Evolutionary conservation across 495 filamentous ascomycete genomes (phyloP), one percentile per base, ranked within the genome.

Genomic region (Daldinia loculata): DNA sequence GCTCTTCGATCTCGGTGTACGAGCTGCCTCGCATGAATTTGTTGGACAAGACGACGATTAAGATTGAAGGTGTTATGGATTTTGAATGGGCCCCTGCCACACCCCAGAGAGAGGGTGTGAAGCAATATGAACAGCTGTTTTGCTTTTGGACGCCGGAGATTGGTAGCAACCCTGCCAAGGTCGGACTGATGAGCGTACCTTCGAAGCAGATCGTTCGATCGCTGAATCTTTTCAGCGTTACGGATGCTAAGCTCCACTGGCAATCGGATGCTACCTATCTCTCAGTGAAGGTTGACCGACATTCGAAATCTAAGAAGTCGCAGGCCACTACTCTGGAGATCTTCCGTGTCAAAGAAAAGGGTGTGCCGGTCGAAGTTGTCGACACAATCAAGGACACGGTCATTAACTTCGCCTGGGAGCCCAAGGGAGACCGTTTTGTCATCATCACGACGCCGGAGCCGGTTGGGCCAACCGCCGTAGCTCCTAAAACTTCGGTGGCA

Each of bases 141-240:
- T 96, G 91, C 86, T 99, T 93, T 89, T 99, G 95, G 95, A 97
- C 95, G 12, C 95, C 95, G 55, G 95, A 98, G 81, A 95, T 98
- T 67, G 95, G 93, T 77, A 96, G 92, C 86, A 98, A 97, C 78
- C 95, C 95, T n/a, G 95, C 95, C 58, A 93, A 93, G 81, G 95
- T 98, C 71, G 94, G 90, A 61, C 84, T 99, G 74, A 99, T 99
- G 95, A 93, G 88, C 81, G 92, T 99, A 66, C 95, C 95, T 1
- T 92, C 92, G 38, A 98, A 97, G 83, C 88, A 96, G 77, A 87
- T 97, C 68, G 91, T 98, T 43, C 91, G 95, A 70, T 95, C 94
- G 0, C 85, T 97, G 74, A 99, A 99, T 77, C 86, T 99, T 32
- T 97, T 99, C 89, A 98, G 94, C 76, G 95, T 99, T 26, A 91